These are phyloP conservation scores for Amorphotheca resinae DNA, from an alignment of 495 filamentous ascomycete species.

Conservation along the genomic window DNA sequence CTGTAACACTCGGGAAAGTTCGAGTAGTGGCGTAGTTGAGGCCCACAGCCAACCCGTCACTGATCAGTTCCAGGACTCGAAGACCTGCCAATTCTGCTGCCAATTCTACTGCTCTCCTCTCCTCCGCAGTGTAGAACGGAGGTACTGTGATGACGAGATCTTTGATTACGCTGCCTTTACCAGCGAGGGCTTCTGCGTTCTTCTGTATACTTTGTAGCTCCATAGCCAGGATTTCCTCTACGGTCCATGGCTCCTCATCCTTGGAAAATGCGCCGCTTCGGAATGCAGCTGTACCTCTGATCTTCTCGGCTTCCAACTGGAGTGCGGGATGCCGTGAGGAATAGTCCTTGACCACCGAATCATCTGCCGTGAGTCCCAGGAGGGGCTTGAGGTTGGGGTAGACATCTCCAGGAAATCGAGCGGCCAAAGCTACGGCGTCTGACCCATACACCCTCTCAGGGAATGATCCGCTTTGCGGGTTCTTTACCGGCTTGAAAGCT, in stretches of 20 bases:
- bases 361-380: slow-evolving; percentile 55
- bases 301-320: slow-evolving; percentile 38
- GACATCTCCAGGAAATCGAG: slow-evolving; percentile 82
- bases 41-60: slow-evolving; percentile 84
- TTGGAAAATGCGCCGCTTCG: slow-evolving; percentile 58
- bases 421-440: slow-evolving; percentile 77
- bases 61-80: slow-evolving; percentile 71
- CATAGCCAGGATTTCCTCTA: slow-evolving; percentile 96
- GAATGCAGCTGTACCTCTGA: slow-evolving; percentile 62
- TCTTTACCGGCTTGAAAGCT: slow-evolving; percentile 75
- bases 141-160: slow-evolving; percentile 86
- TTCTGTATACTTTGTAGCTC: slow-evolving; percentile 76
- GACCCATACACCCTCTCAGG: slow-evolving; percentile 87
- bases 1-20: slow-evolving; percentile 71
- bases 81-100: slow-evolving; percentile 82
- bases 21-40: slow-evolving; percentile 89
- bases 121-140: slow-evolving; percentile 79
- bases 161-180: slow-evolving; percentile 57
- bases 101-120: slow-evolving; percentile 69
- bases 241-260: slow-evolving; percentile 59
- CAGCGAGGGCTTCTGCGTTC: slow-evolving; percentile 78
- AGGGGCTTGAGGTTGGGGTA: slow-evolving; percentile 87
- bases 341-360: slow-evolving; percentile 54
- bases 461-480: slow-evolving; percentile 46
- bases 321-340: slow-evolving; percentile 59